Conservation (phyloP, 208 protist genomes). For the Leishmania amazonensis region DNA sequence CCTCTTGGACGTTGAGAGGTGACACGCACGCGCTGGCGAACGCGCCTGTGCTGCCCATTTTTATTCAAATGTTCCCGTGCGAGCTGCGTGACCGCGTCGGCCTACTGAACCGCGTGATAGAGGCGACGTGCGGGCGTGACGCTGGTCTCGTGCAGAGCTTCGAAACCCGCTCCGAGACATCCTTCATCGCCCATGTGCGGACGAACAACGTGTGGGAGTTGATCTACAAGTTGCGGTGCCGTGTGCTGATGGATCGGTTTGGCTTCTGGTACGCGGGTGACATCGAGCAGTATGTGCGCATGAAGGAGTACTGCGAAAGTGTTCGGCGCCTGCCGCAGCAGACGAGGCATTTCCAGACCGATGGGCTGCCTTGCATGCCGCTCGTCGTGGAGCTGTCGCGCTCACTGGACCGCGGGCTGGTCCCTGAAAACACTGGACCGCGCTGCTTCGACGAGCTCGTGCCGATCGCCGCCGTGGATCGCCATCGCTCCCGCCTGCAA, state of each 20-base stretch:
- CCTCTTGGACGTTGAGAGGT: neutral
- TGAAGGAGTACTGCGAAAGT: slow-evolving; percentile 81
- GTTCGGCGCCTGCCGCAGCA: slow-evolving; percentile 75
- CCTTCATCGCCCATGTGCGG: slow-evolving; percentile 63
- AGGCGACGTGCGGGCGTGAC: slow-evolving; percentile 37
- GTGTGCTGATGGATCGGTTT: slow-evolving; percentile 82
- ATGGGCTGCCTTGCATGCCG: slow-evolving; percentile 84
- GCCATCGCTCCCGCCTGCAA: slow-evolving; percentile 34
- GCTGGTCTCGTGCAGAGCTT: slow-evolving; percentile 49
- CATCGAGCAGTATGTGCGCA: slow-evolving; percentile 59
- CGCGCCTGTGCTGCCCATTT: slow-evolving; percentile 42
- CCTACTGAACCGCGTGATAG: slow-evolving; percentile 73
- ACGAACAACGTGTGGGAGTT: slow-evolving; percentile 55
- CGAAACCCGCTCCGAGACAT: slow-evolving; percentile 76
- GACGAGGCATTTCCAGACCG: slow-evolving; percentile 65
- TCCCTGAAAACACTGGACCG: slow-evolving; percentile 31
- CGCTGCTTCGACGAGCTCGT: slow-evolving; percentile 59
- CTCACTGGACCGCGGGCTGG: slow-evolving; percentile 29
- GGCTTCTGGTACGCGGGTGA: slow-evolving; percentile 75
- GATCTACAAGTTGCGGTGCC: slow-evolving; percentile 68
- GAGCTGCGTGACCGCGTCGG: slow-evolving; percentile 61
- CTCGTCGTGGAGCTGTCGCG: slow-evolving; percentile 75
- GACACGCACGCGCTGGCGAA: slow-evolving; percentile 16
- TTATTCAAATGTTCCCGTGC: slow-evolving; percentile 87
- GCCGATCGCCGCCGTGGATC: slow-evolving; percentile 69